These are phyloP conservation scores for Nannochloropsis gaditana DNA, from an alignment of 108 stramenopile genomes.

Conservation along the genomic window DNA sequence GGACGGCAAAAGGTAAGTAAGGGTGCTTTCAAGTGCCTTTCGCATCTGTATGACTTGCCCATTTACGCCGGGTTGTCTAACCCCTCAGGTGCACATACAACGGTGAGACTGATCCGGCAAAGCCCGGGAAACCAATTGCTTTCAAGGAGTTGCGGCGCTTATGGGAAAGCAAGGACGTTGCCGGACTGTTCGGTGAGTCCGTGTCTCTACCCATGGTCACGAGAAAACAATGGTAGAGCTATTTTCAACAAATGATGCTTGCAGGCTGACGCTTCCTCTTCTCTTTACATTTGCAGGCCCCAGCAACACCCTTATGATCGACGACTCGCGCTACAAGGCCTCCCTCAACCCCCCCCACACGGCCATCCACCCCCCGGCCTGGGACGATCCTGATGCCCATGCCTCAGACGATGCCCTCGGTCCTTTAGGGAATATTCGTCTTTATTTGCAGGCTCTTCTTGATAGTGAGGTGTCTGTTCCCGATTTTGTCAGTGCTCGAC, in stretches of 20 bases:
- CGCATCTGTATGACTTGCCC: neutral
- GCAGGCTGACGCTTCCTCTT: neutral
- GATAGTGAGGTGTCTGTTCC: neutral
- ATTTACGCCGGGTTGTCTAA: neutral
- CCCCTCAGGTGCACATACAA: neutral
- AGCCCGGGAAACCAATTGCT: neutral
- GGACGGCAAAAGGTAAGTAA: constrained; percentile 1
- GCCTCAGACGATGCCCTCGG: neutral
- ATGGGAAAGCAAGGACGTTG: constrained; percentile 6
- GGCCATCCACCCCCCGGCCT: neutral
- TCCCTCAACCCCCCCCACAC: neutral
- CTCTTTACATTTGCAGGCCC: neutral
- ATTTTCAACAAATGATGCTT: neutral
- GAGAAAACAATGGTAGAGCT: neutral
- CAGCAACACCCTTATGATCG: neutral
- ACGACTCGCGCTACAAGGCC: neutral
- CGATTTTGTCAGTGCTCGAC: neutral
- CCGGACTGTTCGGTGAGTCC: neutral
- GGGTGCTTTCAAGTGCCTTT: neutral
- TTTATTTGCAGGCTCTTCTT: neutral
- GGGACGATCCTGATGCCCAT: neutral
- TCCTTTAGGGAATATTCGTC: neutral
- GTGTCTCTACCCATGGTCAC: neutral
- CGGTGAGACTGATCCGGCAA: neutral
- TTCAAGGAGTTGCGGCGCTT: constrained; percentile 15